Evolutionary conservation across 1,284 basidiomycete species (phyloP).

Genomic region (Cystobasidium slooffiae): DNA sequence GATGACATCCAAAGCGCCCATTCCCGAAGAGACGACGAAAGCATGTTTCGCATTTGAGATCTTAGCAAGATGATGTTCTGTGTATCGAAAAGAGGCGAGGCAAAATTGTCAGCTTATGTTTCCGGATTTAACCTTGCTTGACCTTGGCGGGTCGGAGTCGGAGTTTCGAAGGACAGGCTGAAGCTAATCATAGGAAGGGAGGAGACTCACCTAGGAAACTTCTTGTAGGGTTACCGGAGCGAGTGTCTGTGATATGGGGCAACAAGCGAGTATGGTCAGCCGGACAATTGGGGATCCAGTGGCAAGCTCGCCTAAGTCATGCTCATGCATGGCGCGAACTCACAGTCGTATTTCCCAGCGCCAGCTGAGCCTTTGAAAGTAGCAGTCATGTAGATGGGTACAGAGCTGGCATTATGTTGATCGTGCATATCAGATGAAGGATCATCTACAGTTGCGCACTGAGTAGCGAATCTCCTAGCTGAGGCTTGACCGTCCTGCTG

Average conservation of each 20-base stretch:
- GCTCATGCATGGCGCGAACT: not conserved
- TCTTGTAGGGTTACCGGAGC: constrained; percentile 95
- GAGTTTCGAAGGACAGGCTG: not conserved
- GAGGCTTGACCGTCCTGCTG: not conserved
- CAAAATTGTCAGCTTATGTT: not conserved
- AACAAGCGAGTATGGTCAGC: not conserved
- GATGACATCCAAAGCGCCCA: constrained; percentile 97
- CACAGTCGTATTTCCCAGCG: constrained; percentile 62
- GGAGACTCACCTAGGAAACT: constrained; percentile 77
- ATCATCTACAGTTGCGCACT: constrained; percentile 88
- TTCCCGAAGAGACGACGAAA: constrained; percentile 91
- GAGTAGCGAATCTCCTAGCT: constrained; percentile 46
- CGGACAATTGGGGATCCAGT: not conserved
- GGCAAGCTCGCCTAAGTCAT: not conserved
- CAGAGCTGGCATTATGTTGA: constrained; percentile 89
- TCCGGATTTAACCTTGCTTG: not conserved
- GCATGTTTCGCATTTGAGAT: constrained; percentile 87
- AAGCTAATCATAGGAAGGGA: not conserved
- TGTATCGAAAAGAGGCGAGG: not conserved
- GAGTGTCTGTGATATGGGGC: constrained; percentile 61
- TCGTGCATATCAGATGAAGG: constrained; percentile 77
- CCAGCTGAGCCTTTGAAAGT: constrained; percentile 96
- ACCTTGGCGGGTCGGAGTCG: not conserved
- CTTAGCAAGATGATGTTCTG: constrained; percentile 93
- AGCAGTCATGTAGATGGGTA: constrained; percentile 96